Evolutionary conservation across 257 asterid genomes (phyloP).

Genomic region (Leonotis leonurus): DNA sequence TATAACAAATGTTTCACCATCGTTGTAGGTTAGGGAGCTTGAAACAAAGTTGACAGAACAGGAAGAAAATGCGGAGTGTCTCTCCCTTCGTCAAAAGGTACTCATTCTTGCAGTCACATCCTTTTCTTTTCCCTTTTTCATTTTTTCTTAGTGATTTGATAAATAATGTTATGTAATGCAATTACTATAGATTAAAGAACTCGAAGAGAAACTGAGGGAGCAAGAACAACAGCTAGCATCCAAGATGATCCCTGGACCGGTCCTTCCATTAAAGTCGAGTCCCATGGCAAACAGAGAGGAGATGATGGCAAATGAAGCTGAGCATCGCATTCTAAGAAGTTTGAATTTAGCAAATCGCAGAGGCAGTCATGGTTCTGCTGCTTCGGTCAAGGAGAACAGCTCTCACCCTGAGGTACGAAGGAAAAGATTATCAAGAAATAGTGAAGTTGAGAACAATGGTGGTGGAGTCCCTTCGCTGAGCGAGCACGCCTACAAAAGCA

Average conservation of each 20-base stretch:
- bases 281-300: conserved; percentile 47
- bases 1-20: conserved; percentile 1
- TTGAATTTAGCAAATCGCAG: conserved; percentile 36
- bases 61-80: conserved; percentile 40
- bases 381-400: conserved; percentile 39
- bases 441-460: conserved; percentile 48
- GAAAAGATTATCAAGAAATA: conserved; percentile 55
- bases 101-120: not conserved
- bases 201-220: conserved; percentile 61
- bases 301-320: conserved; percentile 26
- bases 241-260: conserved; percentile 19
- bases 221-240: conserved; percentile 50
- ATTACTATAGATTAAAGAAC: conserved; percentile 57
- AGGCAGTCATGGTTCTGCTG: conserved; percentile 36
- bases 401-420: conserved; percentile 31
- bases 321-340: conserved; percentile 56
- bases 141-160: no score
- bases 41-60: conserved; percentile 44
- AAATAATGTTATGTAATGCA: not conserved
- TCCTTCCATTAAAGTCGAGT: conserved; percentile 30
- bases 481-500: conserved; percentile 29
- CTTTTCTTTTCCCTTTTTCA: not conserved
- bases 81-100: conserved; percentile 52
- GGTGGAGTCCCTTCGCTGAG: conserved; percentile 24
- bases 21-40: conserved; percentile 57